Evolutionary conservation across 371 early-diverging fungal genomes (phyloP).

Genomic region (Hamiltosporidium tvaerminnensis): DNA sequence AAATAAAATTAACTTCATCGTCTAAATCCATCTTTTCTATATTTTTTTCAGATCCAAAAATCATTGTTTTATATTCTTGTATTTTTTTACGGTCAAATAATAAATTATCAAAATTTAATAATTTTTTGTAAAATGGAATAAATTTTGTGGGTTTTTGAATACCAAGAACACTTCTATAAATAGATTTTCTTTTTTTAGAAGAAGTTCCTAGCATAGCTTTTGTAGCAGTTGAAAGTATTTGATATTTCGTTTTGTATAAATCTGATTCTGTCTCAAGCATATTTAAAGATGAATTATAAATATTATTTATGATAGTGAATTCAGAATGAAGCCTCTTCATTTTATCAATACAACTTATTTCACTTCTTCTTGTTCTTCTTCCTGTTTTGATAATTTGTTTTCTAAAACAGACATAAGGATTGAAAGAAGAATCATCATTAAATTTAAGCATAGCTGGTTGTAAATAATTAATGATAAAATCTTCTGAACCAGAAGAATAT

Average conservation of each 20-base stretch:
- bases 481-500: background rate
- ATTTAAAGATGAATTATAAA: background rate
- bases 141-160: background rate
- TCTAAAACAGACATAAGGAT: constrained; percentile 43
- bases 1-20: background rate
- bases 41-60: background rate
- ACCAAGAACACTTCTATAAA: background rate
- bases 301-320: background rate
- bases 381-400: constrained; percentile 30
- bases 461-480: background rate
- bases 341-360: constrained; percentile 24
- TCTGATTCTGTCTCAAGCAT: background rate
- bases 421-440: constrained; percentile 14
- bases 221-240: background rate
- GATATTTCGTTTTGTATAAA: background rate
- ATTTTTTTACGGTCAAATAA: background rate
- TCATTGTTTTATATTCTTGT: background rate
- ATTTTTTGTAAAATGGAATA: constrained; percentile 2
- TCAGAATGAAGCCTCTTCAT: constrained; percentile 11
- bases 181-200: background rate
- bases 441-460: constrained; percentile 14
- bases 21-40: background rate
- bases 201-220: background rate
- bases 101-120: background rate
- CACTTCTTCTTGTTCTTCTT: constrained; percentile 38